Conservation (phyloP, 352 stramenopile species). For the Phytophthora pluvialis region DNA sequence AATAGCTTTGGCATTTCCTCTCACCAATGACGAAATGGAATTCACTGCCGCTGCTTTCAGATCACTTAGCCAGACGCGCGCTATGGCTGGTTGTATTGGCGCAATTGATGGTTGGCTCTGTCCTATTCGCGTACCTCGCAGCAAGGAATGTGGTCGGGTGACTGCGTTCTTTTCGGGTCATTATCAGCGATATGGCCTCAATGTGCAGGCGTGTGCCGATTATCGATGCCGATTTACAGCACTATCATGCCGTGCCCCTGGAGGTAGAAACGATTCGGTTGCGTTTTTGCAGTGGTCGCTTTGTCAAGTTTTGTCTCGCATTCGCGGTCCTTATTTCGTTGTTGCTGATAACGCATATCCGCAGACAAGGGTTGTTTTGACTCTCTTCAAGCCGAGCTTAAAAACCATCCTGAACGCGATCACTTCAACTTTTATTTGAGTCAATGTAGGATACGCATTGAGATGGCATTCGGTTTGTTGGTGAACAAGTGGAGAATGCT, state of each 20-base stretch:
- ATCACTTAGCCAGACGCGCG: neutral
- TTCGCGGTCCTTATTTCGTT: constrained; percentile 9
- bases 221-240: constrained; percentile 4
- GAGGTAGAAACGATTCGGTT: constrained; percentile 11
- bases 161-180: constrained; percentile 12
- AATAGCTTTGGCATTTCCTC: neutral
- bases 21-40: constrained; percentile 3
- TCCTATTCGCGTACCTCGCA: constrained; percentile 1
- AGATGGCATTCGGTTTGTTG: constrained; percentile 15
- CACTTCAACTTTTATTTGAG: constrained; percentile 17
- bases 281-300: constrained; percentile 5
- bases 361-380: neutral
- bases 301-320: neutral
- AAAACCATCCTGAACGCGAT: neutral
- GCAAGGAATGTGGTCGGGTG: constrained; percentile 3
- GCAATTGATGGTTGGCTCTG: constrained; percentile 16
- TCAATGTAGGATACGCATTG: constrained; percentile 7
- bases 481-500: constrained; percentile 19
- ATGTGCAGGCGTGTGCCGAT: constrained; percentile 8
- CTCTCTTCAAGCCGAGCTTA: constrained; percentile 9
- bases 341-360: constrained; percentile 13
- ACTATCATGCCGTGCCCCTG: constrained; percentile 8
- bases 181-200: constrained; percentile 17
- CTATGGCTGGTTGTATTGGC: constrained; percentile 6
- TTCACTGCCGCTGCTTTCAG: neutral